Evolutionary conservation across 257 asterid species (phyloP).

Genomic region (Coffea eugenioides): DNA sequence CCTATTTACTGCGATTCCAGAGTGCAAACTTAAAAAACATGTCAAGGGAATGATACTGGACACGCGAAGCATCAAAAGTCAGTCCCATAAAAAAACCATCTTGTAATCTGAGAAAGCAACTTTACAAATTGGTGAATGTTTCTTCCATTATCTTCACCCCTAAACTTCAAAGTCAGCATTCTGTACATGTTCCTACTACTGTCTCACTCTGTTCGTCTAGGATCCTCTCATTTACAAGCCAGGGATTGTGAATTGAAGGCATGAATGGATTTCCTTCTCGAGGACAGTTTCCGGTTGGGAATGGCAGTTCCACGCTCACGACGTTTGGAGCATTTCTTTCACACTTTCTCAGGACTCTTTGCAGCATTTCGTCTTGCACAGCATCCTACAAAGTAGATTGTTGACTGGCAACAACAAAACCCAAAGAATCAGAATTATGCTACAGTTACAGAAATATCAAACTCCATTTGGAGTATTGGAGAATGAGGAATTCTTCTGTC

Average conservation of each 20-base stretch:
- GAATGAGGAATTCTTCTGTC: background rate
- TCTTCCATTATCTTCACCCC: background rate
- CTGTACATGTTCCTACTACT: background rate
- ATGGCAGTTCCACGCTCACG: slow-evolving; percentile 32
- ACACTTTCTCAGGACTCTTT: slow-evolving; percentile 46
- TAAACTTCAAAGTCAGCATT: background rate
- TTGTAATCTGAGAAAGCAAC: background rate
- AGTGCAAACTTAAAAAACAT: background rate
- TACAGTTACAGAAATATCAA: background rate
- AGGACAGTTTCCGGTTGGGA: background rate
- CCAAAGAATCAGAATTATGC: background rate
- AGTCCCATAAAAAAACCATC: background rate
- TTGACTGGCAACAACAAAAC: slow-evolving; percentile 42
- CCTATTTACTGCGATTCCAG: no score
- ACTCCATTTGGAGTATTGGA: background rate
- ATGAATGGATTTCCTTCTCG: background rate
- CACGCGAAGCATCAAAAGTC: background rate
- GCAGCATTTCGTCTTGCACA: slow-evolving; percentile 89
- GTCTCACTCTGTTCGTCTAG: background rate
- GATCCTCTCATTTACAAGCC: background rate
- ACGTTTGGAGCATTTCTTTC: slow-evolving; percentile 45
- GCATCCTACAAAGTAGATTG: slow-evolving; percentile 82
- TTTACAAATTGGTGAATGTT: background rate
- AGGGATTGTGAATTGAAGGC: background rate
- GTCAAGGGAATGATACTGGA: background rate